A percentile compares a stretch with the other conserved stretches of the same genome.
phyloP scores from a whole-genome alignment of 2,329 filamentous ascomycete species.

The Botrytis elliptica region DNA sequence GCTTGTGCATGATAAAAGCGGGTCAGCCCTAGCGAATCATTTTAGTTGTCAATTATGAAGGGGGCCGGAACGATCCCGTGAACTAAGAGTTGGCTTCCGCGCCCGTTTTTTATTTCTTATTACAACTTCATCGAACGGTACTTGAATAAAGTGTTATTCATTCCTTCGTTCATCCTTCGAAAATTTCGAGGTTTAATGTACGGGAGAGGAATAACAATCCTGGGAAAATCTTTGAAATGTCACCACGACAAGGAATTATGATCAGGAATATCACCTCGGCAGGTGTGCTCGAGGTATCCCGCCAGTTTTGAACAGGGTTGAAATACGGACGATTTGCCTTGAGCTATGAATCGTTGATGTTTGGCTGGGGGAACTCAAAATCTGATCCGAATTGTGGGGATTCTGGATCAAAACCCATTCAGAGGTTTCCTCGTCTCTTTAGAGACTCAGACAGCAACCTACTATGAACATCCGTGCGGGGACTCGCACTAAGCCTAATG shows the following conservation, averaged over 20 bases:
- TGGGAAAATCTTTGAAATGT: not conserved
- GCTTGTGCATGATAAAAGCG: constrained; percentile 6
- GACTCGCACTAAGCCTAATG: too few species aligned
- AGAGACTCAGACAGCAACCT: too few species aligned
- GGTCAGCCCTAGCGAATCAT: constrained; percentile 8
- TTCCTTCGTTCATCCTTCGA: not conserved
- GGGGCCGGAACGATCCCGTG: not conserved
- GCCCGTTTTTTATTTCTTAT: not conserved
- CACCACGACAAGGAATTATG: not conserved
- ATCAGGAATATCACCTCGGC: not conserved
- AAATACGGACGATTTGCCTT: not conserved
- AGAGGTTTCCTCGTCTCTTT: too few species aligned
- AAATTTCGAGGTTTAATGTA: not conserved
- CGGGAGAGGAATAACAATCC: not conserved
- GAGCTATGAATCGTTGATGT: not conserved
- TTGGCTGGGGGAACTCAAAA: not conserved
- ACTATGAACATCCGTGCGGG: too few species aligned
- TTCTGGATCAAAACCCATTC: too few species aligned
- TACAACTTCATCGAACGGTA: not conserved
- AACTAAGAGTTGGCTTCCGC: not conserved
- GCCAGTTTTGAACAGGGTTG: not conserved
- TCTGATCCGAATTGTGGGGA: constrained; percentile 12
- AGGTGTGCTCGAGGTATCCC: not conserved
- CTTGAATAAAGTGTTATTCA: not conserved
- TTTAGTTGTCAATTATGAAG: not conserved